Base-by-base conservation (phyloP, 129 eudicot genomes). In the Deinandra increscens region DNA sequence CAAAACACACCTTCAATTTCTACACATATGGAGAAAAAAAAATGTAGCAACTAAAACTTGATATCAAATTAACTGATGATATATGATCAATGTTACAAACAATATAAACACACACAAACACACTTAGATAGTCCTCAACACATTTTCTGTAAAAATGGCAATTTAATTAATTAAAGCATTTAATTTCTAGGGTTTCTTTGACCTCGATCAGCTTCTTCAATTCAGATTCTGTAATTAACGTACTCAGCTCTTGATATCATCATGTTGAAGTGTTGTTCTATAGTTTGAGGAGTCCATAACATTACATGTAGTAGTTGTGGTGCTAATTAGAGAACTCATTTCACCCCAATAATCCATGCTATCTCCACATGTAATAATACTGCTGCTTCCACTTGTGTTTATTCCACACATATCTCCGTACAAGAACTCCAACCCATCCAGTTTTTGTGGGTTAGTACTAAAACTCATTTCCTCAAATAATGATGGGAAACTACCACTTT, bases 301-400 rank as follows among this genome's bases (percentile, higher is more conserved):
- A 68, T 60, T 29, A 78, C 18, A 62, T 36, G 50, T 45, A n/a
- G n/a, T n/a, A 17, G 7, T 39, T 17, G 85, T 38, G 34, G 78
- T 62, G 68, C 73, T 80, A 71, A 66, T 69, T 60, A 86, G 41
- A 8, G 93, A 72, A 53, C 53, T 85, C 96, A 88, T 84, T 74
- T 80, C 87, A 8, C 82, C 89, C 96, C 91, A 88, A n/a, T n/a
- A n/a, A 48, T 81, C 86, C 68, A 70, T 53, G 68, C 82, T 81
- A 70, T 77, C 83, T 33, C 83, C 84, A 19, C 75, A 62, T 36
- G 77, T 80, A 34, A 76, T 50, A 49, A 67, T 34, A 4, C 77
- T 39, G 64, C 69, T 81, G 36, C 76, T 58, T 20, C 71, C 77
- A 49, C 76, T 70, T 42, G 74, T 80, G 73, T 75, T 70, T 50